Base-by-base conservation (phyloP, 2,329 filamentous ascomycete species). In the Coniochaeta sp. region DNA sequence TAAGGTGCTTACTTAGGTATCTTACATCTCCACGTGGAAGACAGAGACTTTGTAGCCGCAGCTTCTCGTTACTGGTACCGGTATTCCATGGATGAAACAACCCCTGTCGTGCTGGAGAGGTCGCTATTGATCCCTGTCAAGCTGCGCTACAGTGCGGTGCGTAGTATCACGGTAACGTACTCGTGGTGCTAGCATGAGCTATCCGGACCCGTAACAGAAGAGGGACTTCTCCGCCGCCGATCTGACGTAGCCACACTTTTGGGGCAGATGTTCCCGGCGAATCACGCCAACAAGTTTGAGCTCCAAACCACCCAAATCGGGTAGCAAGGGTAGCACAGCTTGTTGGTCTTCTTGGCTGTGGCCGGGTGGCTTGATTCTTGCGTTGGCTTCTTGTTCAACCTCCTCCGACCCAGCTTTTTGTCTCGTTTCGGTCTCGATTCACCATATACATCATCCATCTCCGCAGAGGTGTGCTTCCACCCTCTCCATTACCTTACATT, bases 341-440 rank as follows among this genome's bases (percentile, higher is more conserved):
- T 30, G 47, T 52, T 30, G 47, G 47, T 17, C 47, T 26, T 52
- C 47, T 52, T 52, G 47, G 47, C 47, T 52, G 47, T 52, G 47
- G 47, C 47, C 47, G n/a, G 54, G 54, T 55, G 54, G 54, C 54
- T 55, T 38, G 54, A 55, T 55, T 38, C 17, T 55, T n/a, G 8
- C 30, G 47, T 10, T 52, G 8, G 47, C 30, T 36, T 38, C 34
- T 30, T 52, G 24, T 52, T 52, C 26, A 52, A 52, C 47, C 47
- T 52, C 47, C 47, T 24, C 30, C 54, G n/a, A 38, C 34, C 30
- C 22, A 55, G 38, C 30, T 47, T 47, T 26, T 26, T 12, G 8
- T 47, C 10, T 17, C 19, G 22, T 47, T 47, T 19, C n/a, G n/a
- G 42, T 24, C 42, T 47, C 12, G 42, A 47, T 47, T 47, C 22